Evolutionary conservation across 192 early-diverging fungal genomes (phyloP), one percentile per base, ranked within the genome.

Genomic region (Globomyces pollinis-pini): DNA sequence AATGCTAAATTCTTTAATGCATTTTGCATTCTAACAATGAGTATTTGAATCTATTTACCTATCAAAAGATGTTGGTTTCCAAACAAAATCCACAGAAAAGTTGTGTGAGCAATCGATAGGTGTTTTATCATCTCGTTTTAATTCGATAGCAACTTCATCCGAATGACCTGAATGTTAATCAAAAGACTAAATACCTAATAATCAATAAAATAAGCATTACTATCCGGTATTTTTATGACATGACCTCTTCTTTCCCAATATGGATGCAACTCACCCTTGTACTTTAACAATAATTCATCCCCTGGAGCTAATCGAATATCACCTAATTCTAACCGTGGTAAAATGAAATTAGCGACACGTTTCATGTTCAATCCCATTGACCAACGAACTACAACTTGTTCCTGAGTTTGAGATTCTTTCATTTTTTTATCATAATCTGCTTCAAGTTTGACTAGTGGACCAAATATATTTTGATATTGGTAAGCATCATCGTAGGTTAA

Each of bases 51-150:
- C 8, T 6, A 13, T 38, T 24, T 65, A 63, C 73, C 89, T 84
- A 63, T 99, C 94, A 73, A 94, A 99, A 15, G 91, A 90, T 2
- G 90, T 93, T 4, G 92, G 87, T 73, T 98, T 98, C 94, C 94
- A 99, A 18, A 99, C 93, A 82, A 96, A 96, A 57, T 98, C 94
- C 15, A 98, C 88, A 9, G 87, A 85, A 62, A 96, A 96, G 64
- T 93, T 91, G 68, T 88, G 88, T 18, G 86, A 89, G 59, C 85
- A 86, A 0, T 88, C 84, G 2, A 83, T 73, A 4, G 92, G 92
- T 6, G 86, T 80, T 32, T 69, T 62, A 24, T 88, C 81, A 29
- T 83, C 77, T 32, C 63, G 62, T 20, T 82, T 64, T 53, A 99
- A 75, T 73, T 99, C 94, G n/a, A 98, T 63, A 23, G 87, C 90